phyloP scores from a whole-genome alignment of 768 basidiomycete species.

The Lactarius hatsudake region DNA sequence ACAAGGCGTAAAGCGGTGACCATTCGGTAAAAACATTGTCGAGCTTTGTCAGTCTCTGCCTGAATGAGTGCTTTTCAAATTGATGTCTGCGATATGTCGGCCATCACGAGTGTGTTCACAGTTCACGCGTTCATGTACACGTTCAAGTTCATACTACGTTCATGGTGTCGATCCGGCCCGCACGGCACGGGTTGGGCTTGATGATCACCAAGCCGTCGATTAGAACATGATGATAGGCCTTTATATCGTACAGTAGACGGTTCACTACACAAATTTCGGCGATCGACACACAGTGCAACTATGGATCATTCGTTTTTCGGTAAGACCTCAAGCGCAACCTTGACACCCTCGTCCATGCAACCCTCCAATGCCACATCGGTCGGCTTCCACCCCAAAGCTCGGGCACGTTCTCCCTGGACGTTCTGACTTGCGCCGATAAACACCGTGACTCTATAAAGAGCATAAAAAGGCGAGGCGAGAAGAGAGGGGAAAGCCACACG shows the following conservation, averaged over 20 bases:
- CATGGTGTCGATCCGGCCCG: not conserved
- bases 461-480: not conserved
- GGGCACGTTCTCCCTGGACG: not conserved
- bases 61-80: not conserved
- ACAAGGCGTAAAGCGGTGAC: not conserved
- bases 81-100: not conserved
- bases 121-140: not conserved
- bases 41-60: not conserved
- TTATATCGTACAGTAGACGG: not conserved
- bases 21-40: too few relatives aligned
- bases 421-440: constrained; percentile 7
- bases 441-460: not conserved
- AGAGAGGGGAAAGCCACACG: not conserved
- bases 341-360: not conserved
- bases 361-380: constrained; percentile 7
- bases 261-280: not conserved
- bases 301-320: not conserved
- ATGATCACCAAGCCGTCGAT: too few relatives aligned
- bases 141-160: too few relatives aligned
- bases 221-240: not conserved
- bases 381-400: not conserved
- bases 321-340: not conserved
- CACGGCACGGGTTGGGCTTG: not conserved
- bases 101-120: not conserved
- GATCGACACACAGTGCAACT: not conserved